phyloP scores from a whole-genome alignment of 176 grass and related monocot species.

The Dendrocalamus sinicus region DNA sequence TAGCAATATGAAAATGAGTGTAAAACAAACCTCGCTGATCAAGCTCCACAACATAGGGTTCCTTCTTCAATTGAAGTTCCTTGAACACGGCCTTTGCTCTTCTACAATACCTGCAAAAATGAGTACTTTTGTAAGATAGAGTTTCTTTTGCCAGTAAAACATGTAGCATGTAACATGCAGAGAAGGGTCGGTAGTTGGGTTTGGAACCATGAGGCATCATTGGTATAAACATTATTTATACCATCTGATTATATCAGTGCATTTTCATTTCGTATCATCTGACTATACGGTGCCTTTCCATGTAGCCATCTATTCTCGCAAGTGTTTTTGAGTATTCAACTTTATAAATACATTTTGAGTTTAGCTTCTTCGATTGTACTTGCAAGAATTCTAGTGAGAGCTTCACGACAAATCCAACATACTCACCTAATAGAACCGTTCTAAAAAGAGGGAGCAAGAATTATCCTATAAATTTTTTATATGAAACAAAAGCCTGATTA shows the following conservation, averaged over 20 bases:
- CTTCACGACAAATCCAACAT: background rate
- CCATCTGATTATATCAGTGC: background rate
- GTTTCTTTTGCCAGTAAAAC: background rate
- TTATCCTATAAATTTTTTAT: background rate
- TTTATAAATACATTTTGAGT: slow-evolving; percentile 18
- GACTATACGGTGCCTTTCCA: slow-evolving; percentile 9
- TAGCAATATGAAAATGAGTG: background rate
- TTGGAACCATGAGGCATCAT: background rate
- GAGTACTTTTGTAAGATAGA: background rate
- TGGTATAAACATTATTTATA: too few species aligned
- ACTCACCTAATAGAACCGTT: slow-evolving; percentile 1
- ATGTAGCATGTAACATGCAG: background rate
- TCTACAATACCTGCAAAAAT: slow-evolving; percentile 63
- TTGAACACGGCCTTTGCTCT: slow-evolving; percentile 72
- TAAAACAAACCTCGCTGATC: slow-evolving; percentile 67
- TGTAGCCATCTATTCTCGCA: background rate
- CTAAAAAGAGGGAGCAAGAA: background rate
- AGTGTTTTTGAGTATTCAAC: background rate
- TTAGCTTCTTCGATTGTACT: background rate
- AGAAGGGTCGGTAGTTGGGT: background rate
- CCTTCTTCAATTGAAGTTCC: slow-evolving; percentile 61
- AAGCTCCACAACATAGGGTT: slow-evolving; percentile 72
- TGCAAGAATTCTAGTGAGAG: slow-evolving; percentile 5
- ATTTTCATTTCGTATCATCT: background rate
- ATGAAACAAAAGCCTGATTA: background rate